A percentile compares a stretch with the other conserved stretches of the same genome.
phyloP scores from a whole-genome alignment of 2,329 filamentous ascomycete species.

The Fusarium protoensiforme region DNA sequence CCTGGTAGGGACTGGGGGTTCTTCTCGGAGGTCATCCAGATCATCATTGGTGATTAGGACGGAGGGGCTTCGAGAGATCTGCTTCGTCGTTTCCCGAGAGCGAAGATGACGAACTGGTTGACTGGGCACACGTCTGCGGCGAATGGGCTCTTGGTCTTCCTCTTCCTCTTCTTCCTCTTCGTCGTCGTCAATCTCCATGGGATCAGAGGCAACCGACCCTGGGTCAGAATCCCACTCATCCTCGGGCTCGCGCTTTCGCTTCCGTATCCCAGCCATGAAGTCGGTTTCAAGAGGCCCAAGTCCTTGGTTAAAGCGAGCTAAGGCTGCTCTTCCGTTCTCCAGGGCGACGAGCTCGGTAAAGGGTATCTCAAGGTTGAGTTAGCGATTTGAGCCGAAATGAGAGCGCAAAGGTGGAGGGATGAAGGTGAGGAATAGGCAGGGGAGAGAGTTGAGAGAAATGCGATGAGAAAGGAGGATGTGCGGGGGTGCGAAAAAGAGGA shows the following conservation, averaged over 20 bases:
- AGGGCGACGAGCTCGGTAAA: constrained; percentile 44
- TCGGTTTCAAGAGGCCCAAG: constrained; percentile 17
- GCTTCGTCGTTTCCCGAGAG: constrained; percentile 39
- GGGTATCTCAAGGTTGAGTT: constrained; percentile 44
- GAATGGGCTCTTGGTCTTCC: constrained; percentile 18
- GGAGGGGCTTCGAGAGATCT: constrained; percentile 28
- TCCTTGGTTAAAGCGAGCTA: constrained; percentile 39
- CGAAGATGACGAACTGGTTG: constrained; percentile 36
- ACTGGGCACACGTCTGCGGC: constrained; percentile 10
- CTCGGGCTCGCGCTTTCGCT: constrained; percentile 46
- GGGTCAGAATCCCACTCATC: constrained; percentile 45
- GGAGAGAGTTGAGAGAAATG: not conserved
- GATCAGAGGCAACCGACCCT: constrained; percentile 38
- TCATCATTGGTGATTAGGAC: constrained; percentile 34
- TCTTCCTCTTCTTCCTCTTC: constrained; percentile 37
- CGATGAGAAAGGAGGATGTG: constrained; percentile 9
- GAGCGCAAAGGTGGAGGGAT: not conserved
- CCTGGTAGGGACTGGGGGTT: constrained; percentile 21
- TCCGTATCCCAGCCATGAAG: constrained; percentile 35
- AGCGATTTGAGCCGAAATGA: constrained; percentile 15
- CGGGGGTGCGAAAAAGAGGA: constrained; percentile 23
- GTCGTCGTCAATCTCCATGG: constrained; percentile 44
- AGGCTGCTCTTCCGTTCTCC: constrained; percentile 47
- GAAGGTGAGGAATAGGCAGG: not conserved
- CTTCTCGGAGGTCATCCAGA: constrained; percentile 14